Evolutionary conservation across 345 rosid genomes (phyloP), one percentile per base, ranked within the genome.

Genomic region (Balakata baccata): DNA sequence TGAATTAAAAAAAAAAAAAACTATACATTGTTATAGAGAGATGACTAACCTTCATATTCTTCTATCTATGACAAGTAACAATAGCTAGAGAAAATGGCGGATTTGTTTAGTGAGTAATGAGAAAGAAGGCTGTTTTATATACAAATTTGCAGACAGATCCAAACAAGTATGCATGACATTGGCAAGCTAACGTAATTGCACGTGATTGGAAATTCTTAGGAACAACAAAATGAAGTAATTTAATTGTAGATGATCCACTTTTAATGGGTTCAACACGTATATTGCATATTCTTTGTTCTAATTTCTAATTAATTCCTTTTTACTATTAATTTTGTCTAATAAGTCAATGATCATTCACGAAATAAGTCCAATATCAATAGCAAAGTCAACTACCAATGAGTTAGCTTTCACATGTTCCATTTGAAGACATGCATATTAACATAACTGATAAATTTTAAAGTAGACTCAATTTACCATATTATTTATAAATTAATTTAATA

Each of bases 241-340:
- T 29, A 29, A 29, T 29, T 29, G 34, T 2, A 29, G 34, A 29
- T 13, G 79, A 76, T 76, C 74, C 74, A 69, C 70, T 9, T 3
- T 53, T 62, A n/a, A 54, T 18, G 79, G 74, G 50, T 75, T 75
- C 78, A 69, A 69, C 63, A 25, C 39, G 29, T 25, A 23, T 4
- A 23, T 22, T 8, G 47, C 47, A 43, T 43, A 43, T 43, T 43
- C 47, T 43, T 43, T 43, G 47, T 43, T 6, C 47, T 54, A 18
- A 17, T 17, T 18, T 18, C 57, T 16, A 3, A 57, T n/a, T 3
- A n/a, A 9, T 20, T 57, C 29, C 61, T 2, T 11, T 57, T 57
- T n/a, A 57, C 11, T 17, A 6, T 13, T 54, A 17, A 4, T 22
- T 7, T 57, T 20, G 10, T 43, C 7, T 43, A 4, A 0, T 43